These are phyloP conservation scores for Yarrowia hollandica DNA, from an alignment of 805 yeast genomes.

Conservation along the genomic window DNA sequence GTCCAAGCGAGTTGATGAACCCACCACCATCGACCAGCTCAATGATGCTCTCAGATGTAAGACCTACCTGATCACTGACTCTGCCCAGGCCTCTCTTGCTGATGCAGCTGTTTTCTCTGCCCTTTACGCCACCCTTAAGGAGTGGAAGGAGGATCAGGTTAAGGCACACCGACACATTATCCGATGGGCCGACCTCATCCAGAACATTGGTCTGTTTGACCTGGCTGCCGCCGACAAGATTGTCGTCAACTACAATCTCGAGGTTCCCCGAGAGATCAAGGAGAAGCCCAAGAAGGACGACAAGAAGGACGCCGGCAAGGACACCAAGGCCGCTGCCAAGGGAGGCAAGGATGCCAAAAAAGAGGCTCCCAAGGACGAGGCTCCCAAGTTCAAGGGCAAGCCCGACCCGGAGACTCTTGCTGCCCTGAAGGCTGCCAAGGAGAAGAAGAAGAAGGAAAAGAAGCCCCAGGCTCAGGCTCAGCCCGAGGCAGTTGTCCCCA, in stretches of 20 bases:
- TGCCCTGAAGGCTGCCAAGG: conserved; percentile 36
- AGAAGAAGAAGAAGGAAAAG: conserved; percentile 47
- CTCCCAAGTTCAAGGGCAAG: conserved; percentile 44
- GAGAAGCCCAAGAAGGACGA: conserved; percentile 45
- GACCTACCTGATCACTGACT: conserved; percentile 68
- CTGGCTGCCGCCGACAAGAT: conserved; percentile 58
- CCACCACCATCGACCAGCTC: conserved; percentile 50
- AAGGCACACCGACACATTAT: conserved; percentile 75
- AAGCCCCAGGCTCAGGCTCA: conserved; percentile 55
- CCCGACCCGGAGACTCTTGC: conserved; percentile 50
- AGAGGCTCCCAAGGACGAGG: conserved; percentile 42
- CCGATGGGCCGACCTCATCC: conserved; percentile 91
- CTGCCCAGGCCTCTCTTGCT: conserved; percentile 57
- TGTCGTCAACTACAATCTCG: conserved; percentile 57
- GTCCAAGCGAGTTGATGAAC: conserved; percentile 59
- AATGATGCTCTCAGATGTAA: conserved; percentile 67
- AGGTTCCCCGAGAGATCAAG: conserved; percentile 73
- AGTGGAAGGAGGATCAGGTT: conserved; percentile 58
- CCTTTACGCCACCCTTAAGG: conserved; percentile 59
- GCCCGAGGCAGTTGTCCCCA: conserved; percentile 56
- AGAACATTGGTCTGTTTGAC: conserved; percentile 52
- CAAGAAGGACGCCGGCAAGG: conserved; percentile 37
- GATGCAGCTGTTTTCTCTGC: conserved; percentile 71
- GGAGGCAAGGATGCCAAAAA: conserved; percentile 32
- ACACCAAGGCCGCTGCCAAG: conserved; percentile 32